Conservation (phyloP, 2,329 filamentous ascomycete genomes). For the Ophiocordyceps camponoti-leonardi region DNA sequence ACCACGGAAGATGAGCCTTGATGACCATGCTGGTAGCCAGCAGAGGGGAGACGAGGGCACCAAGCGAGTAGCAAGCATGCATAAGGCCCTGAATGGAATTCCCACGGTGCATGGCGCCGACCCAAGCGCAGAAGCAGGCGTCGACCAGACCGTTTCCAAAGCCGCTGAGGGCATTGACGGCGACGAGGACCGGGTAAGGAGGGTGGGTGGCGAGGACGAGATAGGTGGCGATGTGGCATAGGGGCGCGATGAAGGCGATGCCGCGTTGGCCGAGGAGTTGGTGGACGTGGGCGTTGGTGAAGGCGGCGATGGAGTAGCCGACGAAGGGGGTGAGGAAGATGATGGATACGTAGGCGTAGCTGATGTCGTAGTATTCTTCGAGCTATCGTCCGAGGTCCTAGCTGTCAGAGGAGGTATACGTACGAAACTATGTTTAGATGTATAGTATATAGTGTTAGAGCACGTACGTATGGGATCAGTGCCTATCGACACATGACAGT, state of each 20-base stretch:
- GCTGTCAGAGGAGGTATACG: neutral
- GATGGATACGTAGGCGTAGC: slow-evolving; percentile 42
- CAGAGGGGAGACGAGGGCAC: slow-evolving; percentile 44
- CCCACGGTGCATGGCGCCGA: slow-evolving; percentile 48
- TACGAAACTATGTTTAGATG: too few relatives aligned
- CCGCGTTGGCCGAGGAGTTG: slow-evolving; percentile 46
- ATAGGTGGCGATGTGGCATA: slow-evolving; percentile 45
- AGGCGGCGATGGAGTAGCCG: slow-evolving; percentile 43
- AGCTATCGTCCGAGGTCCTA: slow-evolving; percentile 26
- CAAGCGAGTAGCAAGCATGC: slow-evolving; percentile 48
- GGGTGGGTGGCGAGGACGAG: slow-evolving; percentile 42
- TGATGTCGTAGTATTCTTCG: slow-evolving; percentile 41
- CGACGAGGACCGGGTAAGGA: slow-evolving; percentile 44
- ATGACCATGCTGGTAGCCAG: slow-evolving; percentile 52
- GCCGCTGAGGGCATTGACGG: slow-evolving; percentile 45
- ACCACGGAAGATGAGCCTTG: slow-evolving; percentile 41
- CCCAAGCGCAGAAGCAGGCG: slow-evolving; percentile 30
- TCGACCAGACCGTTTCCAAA: slow-evolving; percentile 50
- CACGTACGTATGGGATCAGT: slow-evolving; percentile 19
- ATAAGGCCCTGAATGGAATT: slow-evolving; percentile 51
- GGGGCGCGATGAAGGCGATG: slow-evolving; percentile 42
- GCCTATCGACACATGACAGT: slow-evolving; percentile 5
- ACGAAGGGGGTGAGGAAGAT: slow-evolving; percentile 47
- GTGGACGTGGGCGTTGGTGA: slow-evolving; percentile 44
- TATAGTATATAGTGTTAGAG: neutral